Percentiles rank a stretch among this genome's conserved stretches.
These are phyloP conservation scores for Cyphellophora attinorum DNA, from an alignment of 2,329 filamentous ascomycete species.

Conservation along the genomic window DNA sequence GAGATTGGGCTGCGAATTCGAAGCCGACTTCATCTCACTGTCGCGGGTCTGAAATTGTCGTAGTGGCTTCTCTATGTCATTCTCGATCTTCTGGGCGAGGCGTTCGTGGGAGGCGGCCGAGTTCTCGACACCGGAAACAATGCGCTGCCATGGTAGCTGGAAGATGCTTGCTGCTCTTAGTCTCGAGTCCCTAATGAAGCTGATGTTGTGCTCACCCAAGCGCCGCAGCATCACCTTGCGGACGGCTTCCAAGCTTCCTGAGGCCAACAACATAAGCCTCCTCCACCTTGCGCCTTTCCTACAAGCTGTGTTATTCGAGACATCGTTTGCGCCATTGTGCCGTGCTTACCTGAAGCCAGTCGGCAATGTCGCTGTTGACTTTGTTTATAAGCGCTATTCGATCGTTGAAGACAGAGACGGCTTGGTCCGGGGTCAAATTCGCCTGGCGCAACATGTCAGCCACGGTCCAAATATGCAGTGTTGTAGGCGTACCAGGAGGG, in stretches of 20 bases:
- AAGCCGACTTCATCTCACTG: constrained; percentile 68
- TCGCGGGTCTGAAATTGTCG: constrained; percentile 64
- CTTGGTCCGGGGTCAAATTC: constrained; percentile 69
- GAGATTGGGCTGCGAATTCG: constrained; percentile 73
- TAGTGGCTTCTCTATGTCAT: constrained; percentile 76
- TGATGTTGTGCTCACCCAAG: constrained; percentile 59
- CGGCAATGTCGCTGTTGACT: constrained; percentile 83
- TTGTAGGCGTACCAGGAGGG: constrained; percentile 54
- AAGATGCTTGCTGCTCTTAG: constrained; percentile 59
- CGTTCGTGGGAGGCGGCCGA: constrained; percentile 75
- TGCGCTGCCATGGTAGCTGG: constrained; percentile 78
- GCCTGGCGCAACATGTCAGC: constrained; percentile 57
- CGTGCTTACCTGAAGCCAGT: constrained; percentile 78
- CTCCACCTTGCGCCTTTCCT: constrained; percentile 91
- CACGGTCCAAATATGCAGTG: too few species aligned
- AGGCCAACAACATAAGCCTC: constrained; percentile 78
- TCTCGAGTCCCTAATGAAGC: too few species aligned
- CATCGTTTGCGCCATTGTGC: constrained; percentile 3
- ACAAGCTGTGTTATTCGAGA: constrained; percentile 14
- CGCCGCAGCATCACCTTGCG: constrained; percentile 67
- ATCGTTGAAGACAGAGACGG: constrained; percentile 72
- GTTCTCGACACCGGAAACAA: constrained; percentile 68
- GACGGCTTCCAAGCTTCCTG: constrained; percentile 67
- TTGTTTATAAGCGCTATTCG: constrained; percentile 78
- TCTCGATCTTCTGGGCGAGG: constrained; percentile 72